Conservation (phyloP, 305 asterid genomes). For the Ilex paraguariensis region DNA sequence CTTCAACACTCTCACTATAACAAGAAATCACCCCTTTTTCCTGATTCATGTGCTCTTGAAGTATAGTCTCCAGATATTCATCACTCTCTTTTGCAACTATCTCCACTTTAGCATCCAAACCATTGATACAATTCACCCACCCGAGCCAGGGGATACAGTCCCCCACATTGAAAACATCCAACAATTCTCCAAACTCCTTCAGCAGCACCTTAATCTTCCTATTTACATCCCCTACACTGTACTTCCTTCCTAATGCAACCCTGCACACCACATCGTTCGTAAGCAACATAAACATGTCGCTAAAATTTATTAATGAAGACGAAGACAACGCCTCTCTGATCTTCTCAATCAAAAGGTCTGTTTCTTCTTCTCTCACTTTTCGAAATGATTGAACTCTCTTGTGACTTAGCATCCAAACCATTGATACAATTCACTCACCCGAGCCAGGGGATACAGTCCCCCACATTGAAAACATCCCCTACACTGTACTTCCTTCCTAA, state of each 20-base stretch:
- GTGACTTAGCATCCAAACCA: too few relatives aligned
- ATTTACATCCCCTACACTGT: constrained; percentile 32
- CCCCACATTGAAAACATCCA: constrained; percentile 22
- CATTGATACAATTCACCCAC: constrained; percentile 16
- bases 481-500: constrained; percentile 14
- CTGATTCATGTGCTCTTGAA: constrained; percentile 2
- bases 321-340: constrained; percentile 2
- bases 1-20: too few relatives aligned
- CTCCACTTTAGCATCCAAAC: constrained; percentile 16
- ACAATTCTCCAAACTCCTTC: constrained; percentile 22
- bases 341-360: constrained; percentile 18
- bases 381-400: too few relatives aligned
- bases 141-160: constrained; percentile 29
- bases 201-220: constrained; percentile 24
- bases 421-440: too few relatives aligned
- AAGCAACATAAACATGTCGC: constrained; percentile 23
- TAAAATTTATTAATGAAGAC: constrained; percentile 22
- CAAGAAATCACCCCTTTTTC: too few relatives aligned
- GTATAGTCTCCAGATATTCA: constrained; percentile 12
- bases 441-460: too few relatives aligned
- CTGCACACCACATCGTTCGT: constrained; percentile 35
- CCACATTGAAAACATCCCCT: too few relatives aligned
- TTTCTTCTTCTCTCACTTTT: constrained; percentile 46
- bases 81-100: constrained; percentile 11
- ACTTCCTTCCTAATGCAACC: constrained; percentile 45